phyloP scores from a whole-genome alignment of 495 filamentous ascomycete genomes.

The Penicillium ochrochloron region DNA sequence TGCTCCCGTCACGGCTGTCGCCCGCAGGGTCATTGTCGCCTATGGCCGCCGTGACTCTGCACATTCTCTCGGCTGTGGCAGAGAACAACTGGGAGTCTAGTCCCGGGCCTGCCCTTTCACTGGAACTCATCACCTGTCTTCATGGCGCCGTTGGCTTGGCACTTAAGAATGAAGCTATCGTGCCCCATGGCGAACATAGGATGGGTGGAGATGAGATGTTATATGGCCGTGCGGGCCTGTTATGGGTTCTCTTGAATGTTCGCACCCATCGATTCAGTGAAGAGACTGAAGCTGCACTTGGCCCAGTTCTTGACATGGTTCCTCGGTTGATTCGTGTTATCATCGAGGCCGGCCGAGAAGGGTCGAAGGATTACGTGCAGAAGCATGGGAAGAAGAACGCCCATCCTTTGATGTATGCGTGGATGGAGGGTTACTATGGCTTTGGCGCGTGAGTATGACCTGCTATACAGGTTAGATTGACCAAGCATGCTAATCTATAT shows the following conservation, averaged over 20 bases:
- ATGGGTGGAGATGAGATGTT: conserved; percentile 50
- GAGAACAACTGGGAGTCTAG: conserved; percentile 15
- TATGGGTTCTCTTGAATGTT: conserved; percentile 48
- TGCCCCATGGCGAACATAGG: conserved; percentile 33
- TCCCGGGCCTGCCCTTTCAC: conserved; percentile 19
- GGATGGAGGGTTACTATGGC: conserved; percentile 46
- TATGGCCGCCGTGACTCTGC: conserved; percentile 32
- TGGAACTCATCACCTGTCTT: conserved; percentile 36
- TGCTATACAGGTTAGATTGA: not conserved
- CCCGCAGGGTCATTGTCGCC: conserved; percentile 39
- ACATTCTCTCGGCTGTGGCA: conserved; percentile 28
- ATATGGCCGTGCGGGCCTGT: conserved; percentile 48
- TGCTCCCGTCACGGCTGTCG: conserved; percentile 38
- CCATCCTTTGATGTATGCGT: conserved; percentile 53
- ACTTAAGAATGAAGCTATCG: conserved; percentile 38
- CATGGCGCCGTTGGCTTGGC: conserved; percentile 36
- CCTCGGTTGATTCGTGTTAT: conserved; percentile 40
- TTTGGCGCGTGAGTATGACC: conserved; percentile 45
- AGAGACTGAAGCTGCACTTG: conserved; percentile 22
- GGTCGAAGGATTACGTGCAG: conserved; percentile 34
- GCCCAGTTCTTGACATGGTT: conserved; percentile 32
- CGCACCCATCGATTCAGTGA: conserved; percentile 30
- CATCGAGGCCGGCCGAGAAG: conserved; percentile 41
- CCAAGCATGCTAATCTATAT: conserved; percentile 10
- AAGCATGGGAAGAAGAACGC: conserved; percentile 39